Base-by-base conservation (phyloP, 345 rosid genomes). In the Laguncularia racemosa region DNA sequence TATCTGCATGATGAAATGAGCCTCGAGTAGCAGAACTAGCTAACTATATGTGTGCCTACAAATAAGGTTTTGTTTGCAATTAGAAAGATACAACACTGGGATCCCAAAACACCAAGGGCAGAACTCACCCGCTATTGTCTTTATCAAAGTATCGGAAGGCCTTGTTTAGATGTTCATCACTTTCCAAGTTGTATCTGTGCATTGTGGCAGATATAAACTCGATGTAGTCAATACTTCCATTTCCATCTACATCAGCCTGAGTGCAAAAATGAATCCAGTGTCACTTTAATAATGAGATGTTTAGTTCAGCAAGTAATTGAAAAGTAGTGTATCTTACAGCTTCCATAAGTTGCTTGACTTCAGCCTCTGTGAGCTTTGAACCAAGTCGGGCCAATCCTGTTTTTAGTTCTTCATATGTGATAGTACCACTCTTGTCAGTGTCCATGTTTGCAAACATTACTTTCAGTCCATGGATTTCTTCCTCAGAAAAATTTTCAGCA, bases 171-270 rank as follows among this genome's bases (percentile, higher is more conserved):
- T 79, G 79, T 33, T 84, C 98, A n/a, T 88, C 85, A 60, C 81
- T 75, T 72, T 85, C 96, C 26, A 85, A 76, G 73, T 76, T 81
- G 69, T 88, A 81, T 70, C 81, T 86, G 66, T 88, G 95, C 98
- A 91, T 85, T 46, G 96, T 88, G 1, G 92, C 92, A 16, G 98
- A 74, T 44, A 88, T 80, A 48, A 91, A 91, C 71, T 88, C 96
- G 10, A 82, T 84, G 77, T 88, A 85, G 64, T 91, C 95, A 6
- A 91, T 91, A 2, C 76, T 66, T 20, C 95, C 96, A 60, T 91
- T 84, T 57, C 92, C 95, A 73, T 91, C 96, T 58, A 84, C 90
- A 74, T 88, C 96, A 71, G 95, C 95, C 96, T 88, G 76, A 54
- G 62, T n/a, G 16, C 9, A 4, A 55, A 26, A 20, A 2, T 17